Conservation (phyloP, 2,329 filamentous ascomycete species). For the Cyphellophora europaea region DNA sequence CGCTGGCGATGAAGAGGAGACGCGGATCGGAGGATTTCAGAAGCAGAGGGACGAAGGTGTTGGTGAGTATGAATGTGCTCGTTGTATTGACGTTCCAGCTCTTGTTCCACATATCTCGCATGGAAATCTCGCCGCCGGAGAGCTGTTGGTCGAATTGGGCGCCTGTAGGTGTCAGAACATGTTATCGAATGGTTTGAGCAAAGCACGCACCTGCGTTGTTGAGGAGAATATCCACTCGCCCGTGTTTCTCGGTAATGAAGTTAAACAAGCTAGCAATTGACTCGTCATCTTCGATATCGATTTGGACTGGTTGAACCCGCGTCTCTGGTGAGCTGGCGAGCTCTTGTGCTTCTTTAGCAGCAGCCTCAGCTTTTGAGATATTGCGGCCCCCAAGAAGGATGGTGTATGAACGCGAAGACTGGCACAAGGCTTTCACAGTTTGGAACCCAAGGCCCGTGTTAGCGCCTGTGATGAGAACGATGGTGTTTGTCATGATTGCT, state of each 20-base stretch:
- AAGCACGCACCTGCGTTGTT: slow-evolving; percentile 9
- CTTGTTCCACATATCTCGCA: slow-evolving; percentile 36
- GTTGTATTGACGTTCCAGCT: slow-evolving; percentile 44
- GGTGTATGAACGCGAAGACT: slow-evolving; percentile 40
- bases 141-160: slow-evolving; percentile 24
- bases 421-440: slow-evolving; percentile 44
- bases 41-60: slow-evolving; percentile 44
- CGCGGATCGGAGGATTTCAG: slow-evolving; percentile 36
- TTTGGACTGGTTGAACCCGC: slow-evolving; percentile 29
- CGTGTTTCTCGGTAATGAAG: slow-evolving; percentile 24
- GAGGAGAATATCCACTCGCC: slow-evolving; percentile 5
- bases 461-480: slow-evolving; percentile 52
- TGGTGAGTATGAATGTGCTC: slow-evolving; percentile 36
- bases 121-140: slow-evolving; percentile 19
- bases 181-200: slow-evolving; percentile 20
- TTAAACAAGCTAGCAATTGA: slow-evolving; percentile 36
- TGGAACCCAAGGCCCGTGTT: slow-evolving; percentile 55
- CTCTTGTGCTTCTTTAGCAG: slow-evolving; percentile 31
- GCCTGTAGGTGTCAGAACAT: neutral
- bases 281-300: slow-evolving; percentile 46
- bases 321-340: slow-evolving; percentile 29
- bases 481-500: slow-evolving; percentile 5
- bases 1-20: slow-evolving; percentile 41
- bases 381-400: slow-evolving; percentile 48
- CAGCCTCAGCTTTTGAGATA: slow-evolving; percentile 40